A percentile compares a stretch with the other conserved stretches of the same genome.
phyloP scores from a whole-genome alignment of 306 rosid species.

The Ochetophila trinervis region DNA sequence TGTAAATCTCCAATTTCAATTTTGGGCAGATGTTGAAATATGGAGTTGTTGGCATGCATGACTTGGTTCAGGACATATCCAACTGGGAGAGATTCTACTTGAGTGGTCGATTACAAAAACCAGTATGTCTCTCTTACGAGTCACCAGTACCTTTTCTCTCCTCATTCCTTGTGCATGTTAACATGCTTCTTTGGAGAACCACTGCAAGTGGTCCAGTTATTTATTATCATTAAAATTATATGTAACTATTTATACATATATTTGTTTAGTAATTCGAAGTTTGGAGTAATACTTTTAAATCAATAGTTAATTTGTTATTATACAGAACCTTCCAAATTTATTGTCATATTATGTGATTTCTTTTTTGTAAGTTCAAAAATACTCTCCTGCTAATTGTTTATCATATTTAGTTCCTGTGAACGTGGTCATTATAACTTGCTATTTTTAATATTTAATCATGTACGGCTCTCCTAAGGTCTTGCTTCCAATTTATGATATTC shows the following conservation, averaged over 20 bases:
- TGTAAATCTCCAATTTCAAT: conserved; percentile 13
- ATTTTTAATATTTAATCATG: background rate
- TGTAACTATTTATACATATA: no score
- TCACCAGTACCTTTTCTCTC: background rate
- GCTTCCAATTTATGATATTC: no score
- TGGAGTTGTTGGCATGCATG: conserved; percentile 79
- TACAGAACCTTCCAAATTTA: background rate
- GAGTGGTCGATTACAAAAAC: conserved; percentile 92
- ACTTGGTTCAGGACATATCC: conserved; percentile 67
- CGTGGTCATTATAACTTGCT: background rate
- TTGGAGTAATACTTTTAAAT: background rate
- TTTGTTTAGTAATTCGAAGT: no score
- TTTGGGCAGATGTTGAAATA: conserved; percentile 70
- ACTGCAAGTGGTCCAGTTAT: background rate
- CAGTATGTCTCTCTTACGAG: conserved; percentile 43
- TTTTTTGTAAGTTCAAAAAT: background rate
- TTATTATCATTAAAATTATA: background rate
- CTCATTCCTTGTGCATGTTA: background rate
- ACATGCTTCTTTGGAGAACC: background rate
- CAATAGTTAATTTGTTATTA: background rate
- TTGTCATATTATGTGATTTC: background rate
- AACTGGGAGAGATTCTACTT: conserved; percentile 85
- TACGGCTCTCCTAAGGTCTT: background rate
- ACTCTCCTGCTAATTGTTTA: background rate
- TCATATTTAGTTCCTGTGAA: background rate